phyloP scores from a whole-genome alignment of 2,329 filamentous ascomycete species.

The Chaetomium olivaceum region DNA sequence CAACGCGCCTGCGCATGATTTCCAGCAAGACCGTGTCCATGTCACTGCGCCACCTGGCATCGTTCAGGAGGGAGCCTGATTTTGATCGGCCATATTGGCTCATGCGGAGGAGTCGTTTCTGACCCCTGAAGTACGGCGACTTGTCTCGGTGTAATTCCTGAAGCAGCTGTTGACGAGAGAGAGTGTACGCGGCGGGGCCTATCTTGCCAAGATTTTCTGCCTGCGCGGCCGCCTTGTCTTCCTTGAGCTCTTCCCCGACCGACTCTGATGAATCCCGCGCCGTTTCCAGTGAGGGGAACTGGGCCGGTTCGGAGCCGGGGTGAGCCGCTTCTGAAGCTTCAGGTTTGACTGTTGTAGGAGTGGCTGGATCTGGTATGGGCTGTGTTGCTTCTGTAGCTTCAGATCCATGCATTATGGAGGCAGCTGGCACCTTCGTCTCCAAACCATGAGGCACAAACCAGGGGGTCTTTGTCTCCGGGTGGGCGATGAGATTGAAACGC shows the following conservation, averaged over 20 bases:
- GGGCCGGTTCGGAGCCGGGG: not conserved
- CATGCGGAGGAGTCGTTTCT: slow-evolving; percentile 26
- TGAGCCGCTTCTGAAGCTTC: not conserved
- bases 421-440: slow-evolving; percentile 16
- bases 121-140: slow-evolving; percentile 25
- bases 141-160: slow-evolving; percentile 24
- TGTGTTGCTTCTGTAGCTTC: not conserved
- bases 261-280: not conserved
- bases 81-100: slow-evolving; percentile 20
- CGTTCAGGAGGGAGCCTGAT: slow-evolving; percentile 16
- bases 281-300: not conserved
- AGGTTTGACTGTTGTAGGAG: not conserved
- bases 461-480: slow-evolving; percentile 53
- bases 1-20: slow-evolving; percentile 50
- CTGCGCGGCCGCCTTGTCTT: not conserved
- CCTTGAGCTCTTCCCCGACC: not conserved
- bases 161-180: slow-evolving; percentile 41
- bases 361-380: no score
- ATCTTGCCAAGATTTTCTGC: slow-evolving; percentile 21
- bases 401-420: not conserved
- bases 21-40: slow-evolving; percentile 57
- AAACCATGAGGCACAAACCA: slow-evolving; percentile 56
- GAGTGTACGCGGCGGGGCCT: slow-evolving; percentile 36
- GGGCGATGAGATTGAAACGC: slow-evolving; percentile 56
- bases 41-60: slow-evolving; percentile 51